Evolutionary conservation across 768 basidiomycete species (phyloP).

Genomic region (Lactifluus rugatus): DNA sequence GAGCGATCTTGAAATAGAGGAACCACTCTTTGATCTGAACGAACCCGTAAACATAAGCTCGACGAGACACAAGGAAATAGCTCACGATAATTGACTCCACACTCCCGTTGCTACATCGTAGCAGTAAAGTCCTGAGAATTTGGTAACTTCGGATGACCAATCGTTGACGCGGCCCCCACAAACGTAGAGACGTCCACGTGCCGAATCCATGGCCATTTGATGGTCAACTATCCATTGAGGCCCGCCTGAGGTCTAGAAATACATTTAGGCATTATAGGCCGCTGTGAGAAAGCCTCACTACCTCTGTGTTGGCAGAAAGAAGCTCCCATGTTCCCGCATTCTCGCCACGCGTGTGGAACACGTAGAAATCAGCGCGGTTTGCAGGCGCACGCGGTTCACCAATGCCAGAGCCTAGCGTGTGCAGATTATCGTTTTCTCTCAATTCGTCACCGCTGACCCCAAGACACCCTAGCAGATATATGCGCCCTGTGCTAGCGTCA

Average conservation of each 20-base stretch:
- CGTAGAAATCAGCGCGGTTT: conserved; percentile 61
- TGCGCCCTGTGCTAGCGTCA: conserved; percentile 55
- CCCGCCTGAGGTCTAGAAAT: conserved; percentile 46
- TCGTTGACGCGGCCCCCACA: conserved; percentile 69
- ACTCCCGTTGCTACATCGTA: conserved; percentile 55
- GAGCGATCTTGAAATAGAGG: conserved; percentile 34
- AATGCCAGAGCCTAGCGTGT: background rate
- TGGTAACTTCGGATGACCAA: conserved; percentile 46
- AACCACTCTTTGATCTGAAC: conserved; percentile 20
- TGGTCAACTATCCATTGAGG: conserved; percentile 73
- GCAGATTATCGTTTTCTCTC: conserved; percentile 5
- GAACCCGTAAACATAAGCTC: background rate
- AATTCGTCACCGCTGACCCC: conserved; percentile 38
- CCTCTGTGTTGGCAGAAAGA: conserved; percentile 56
- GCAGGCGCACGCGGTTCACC: conserved; percentile 12
- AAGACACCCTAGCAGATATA: conserved; percentile 66
- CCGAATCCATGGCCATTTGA: conserved; percentile 69
- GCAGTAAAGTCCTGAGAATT: conserved; percentile 65
- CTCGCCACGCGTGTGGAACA: conserved; percentile 57
- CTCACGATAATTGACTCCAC: conserved; percentile 65
- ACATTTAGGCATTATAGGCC: background rate
- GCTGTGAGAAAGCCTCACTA: conserved; percentile 26
- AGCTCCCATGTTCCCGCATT: conserved; percentile 65
- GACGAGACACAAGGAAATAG: background rate
- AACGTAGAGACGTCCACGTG: conserved; percentile 61